phyloP scores from a whole-genome alignment of 139 green algal genomes.

The Haematococcus sp. region DNA sequence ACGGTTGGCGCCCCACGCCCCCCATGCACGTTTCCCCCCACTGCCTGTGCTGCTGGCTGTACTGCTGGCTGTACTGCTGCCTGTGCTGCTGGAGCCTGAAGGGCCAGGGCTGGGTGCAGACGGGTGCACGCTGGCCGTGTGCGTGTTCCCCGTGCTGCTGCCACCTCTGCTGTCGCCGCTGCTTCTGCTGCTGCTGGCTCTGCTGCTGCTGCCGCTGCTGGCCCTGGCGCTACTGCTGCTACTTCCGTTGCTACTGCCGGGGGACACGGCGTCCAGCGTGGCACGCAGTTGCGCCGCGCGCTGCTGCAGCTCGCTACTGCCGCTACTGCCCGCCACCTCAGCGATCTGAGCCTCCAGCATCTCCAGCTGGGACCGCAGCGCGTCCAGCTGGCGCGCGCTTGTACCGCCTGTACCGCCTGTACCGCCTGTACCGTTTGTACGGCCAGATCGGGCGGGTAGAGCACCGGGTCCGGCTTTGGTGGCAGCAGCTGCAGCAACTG shows the following conservation, averaged over 20 bases:
- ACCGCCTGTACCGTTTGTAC: too few relatives aligned
- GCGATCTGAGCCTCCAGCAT: too few relatives aligned
- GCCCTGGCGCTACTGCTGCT: constrained; percentile 11
- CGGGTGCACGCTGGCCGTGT: too few relatives aligned
- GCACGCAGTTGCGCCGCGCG: too few relatives aligned
- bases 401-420: too few relatives aligned
- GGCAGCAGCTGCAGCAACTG: not conserved
- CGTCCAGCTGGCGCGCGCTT: constrained; percentile 9
- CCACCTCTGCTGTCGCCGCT: not conserved
- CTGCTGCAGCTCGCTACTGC: too few relatives aligned
- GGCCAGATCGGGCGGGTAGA: too few relatives aligned
- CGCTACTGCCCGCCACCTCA: too few relatives aligned
- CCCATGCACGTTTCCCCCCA: constrained; percentile 21
- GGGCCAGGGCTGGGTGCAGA: too few relatives aligned
- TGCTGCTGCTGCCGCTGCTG: not conserved
- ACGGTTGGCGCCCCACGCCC: constrained; percentile 19
- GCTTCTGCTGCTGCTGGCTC: constrained; percentile 5
- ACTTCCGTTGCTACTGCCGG: not conserved
- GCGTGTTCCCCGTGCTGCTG: not conserved
- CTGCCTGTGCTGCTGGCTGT: not conserved
- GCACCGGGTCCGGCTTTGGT: not conserved
- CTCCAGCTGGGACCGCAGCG: not conserved
- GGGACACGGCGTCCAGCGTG: not conserved
- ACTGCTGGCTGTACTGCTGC: not conserved
- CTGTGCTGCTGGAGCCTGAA: not conserved